These are phyloP conservation scores for Ophiosphaerella herpotricha DNA, from an alignment of 2,329 filamentous ascomycete species.

Conservation along the genomic window DNA sequence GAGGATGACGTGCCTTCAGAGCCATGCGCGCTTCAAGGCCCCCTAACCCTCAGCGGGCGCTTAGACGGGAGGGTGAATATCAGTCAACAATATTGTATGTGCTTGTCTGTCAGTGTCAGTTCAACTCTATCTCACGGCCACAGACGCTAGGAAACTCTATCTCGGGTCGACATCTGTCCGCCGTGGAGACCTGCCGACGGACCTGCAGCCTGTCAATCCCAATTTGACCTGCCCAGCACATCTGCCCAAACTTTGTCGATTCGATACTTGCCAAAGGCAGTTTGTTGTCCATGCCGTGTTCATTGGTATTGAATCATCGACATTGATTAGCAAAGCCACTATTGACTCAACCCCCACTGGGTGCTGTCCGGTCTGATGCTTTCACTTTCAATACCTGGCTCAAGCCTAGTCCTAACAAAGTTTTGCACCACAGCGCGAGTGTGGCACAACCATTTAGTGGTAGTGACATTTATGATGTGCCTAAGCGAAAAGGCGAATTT, in stretches of 20 bases:
- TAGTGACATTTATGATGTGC: constrained; percentile 13
- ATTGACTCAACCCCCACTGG: constrained; percentile 21
- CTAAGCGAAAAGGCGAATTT: constrained; percentile 7
- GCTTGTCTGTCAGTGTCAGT: constrained; percentile 23
- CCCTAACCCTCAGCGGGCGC: constrained; percentile 4
- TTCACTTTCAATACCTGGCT: constrained; percentile 1
- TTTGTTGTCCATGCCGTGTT: neutral
- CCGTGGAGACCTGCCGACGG: constrained; percentile 1
- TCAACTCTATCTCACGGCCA: constrained; percentile 26
- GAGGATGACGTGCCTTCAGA: constrained; percentile 34
- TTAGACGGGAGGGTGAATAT: constrained; percentile 6
- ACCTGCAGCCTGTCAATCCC: constrained; percentile 23
- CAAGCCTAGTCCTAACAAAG: constrained; percentile 10
- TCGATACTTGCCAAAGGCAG: neutral
- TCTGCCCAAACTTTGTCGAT: neutral
- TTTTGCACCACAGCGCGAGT: constrained; percentile 17
- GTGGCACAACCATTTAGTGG: constrained; percentile 24
- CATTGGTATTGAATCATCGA: neutral
- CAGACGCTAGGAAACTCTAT: constrained; percentile 19
- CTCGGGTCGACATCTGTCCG: neutral
- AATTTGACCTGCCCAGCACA: constrained; percentile 12
- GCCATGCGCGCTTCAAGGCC: constrained; percentile 16
- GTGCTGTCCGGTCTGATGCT: constrained; percentile 7
- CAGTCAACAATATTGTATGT: constrained; percentile 15
- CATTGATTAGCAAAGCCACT: constrained; percentile 12